phyloP scores from a whole-genome alignment of 2,329 filamentous ascomycete genomes.

The Scolecobasidium constrictum region DNA sequence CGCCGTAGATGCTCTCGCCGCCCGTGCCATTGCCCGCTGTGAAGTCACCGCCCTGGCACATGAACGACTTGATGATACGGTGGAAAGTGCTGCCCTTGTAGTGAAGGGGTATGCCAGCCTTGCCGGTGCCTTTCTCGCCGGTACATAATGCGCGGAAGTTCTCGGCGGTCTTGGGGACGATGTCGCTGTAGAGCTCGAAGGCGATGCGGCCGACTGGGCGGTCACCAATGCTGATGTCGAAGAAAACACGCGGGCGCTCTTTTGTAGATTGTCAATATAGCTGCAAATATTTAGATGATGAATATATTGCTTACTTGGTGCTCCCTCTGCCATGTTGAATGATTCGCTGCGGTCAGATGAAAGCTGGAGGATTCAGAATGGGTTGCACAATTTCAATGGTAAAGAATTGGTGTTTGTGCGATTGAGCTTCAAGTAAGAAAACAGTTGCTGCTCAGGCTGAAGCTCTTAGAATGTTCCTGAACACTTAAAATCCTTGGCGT shows the following conservation, averaged over 20 bases:
- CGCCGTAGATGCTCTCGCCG: conserved; percentile 93
- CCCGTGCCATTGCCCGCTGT: conserved; percentile 90
- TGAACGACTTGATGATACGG: conserved; percentile 96
- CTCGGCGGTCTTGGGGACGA: conserved; percentile 89
- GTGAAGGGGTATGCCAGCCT: conserved; percentile 72
- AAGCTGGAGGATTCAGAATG: no score
- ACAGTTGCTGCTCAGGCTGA: background rate
- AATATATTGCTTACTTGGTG: no score
- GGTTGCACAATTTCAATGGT: no score
- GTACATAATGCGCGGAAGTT: conserved; percentile 95
- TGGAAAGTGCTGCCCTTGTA: conserved; percentile 92
- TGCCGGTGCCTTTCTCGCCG: conserved; percentile 80
- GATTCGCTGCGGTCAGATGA: no score
- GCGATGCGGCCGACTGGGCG: conserved; percentile 64
- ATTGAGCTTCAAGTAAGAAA: no score
- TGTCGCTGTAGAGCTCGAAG: conserved; percentile 61
- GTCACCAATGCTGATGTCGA: conserved; percentile 78
- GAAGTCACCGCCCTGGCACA: conserved; percentile 98
- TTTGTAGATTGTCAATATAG: no score
- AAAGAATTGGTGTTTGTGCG: no score
- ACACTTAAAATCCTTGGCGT: conserved; percentile 1
- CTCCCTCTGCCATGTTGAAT: no score
- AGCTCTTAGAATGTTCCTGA: conserved; percentile 1
- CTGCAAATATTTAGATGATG: no score
- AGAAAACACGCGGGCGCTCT: conserved; percentile 74